phyloP scores from a whole-genome alignment of 129 eudicot genomes.

The Flaveria ramosissima region DNA sequence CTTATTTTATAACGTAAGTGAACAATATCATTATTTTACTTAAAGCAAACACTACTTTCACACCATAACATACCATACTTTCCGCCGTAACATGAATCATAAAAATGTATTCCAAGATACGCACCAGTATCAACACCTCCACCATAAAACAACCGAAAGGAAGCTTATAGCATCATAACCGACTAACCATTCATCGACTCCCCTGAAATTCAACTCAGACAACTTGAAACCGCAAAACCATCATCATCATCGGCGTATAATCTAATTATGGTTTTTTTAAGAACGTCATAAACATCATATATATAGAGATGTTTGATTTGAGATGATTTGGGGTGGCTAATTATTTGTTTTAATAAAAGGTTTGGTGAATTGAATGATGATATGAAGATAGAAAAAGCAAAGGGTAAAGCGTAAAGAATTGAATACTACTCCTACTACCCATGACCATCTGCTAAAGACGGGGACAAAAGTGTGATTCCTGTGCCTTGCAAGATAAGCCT shows the following conservation, averaged over 20 bases:
- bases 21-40: background rate
- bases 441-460: conserved; percentile 28
- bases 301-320: background rate
- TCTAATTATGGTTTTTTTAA: background rate
- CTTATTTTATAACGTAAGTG: background rate
- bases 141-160: no score
- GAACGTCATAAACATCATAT: background rate
- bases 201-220: background rate
- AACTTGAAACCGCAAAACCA: background rate
- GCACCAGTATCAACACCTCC: background rate
- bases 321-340: conserved; percentile 13
- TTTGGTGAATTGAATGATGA: conserved; percentile 35
- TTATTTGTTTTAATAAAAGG: conserved; percentile 10
- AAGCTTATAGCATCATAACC: background rate
- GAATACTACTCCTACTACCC: conserved; percentile 28
- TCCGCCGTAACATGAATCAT: background rate
- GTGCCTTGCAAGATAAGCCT: conserved; percentile 53
- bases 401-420: conserved; percentile 38
- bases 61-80: background rate
- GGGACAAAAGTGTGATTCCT: conserved; percentile 47
- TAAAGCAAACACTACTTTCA: background rate
- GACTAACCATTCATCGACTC: background rate
- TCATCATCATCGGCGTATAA: background rate
- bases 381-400: conserved; percentile 44
- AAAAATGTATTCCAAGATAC: background rate